Conservation (phyloP, 2,329 filamentous ascomycete species). For the Cyphellophora europaea region DNA sequence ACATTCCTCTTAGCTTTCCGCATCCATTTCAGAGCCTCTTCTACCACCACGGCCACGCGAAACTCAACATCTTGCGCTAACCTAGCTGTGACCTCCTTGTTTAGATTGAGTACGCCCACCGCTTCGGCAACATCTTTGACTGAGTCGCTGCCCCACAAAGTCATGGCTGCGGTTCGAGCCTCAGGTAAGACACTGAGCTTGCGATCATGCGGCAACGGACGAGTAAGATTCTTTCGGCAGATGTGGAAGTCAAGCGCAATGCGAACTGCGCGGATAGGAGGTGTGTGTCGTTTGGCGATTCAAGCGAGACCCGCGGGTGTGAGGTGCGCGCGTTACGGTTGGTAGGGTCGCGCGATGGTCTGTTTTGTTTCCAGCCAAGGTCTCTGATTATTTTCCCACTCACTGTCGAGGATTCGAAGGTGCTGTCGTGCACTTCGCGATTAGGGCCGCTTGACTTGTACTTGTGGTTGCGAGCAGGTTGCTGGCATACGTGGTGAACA, state of each 20-base stretch:
- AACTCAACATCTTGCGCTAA: constrained; percentile 93
- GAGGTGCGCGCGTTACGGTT: no score
- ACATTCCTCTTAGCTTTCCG: constrained; percentile 78
- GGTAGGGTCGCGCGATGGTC: no score
- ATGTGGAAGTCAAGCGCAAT: constrained; percentile 1
- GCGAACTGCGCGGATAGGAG: constrained; percentile 1
- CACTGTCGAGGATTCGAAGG: no score
- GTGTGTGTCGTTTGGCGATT: no score
- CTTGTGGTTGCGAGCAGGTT: no score
- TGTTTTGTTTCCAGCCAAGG: no score
- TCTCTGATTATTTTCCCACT: no score
- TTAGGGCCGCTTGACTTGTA: no score
- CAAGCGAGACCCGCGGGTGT: no score
- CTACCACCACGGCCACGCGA: constrained; percentile 82
- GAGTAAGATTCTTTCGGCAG: not conserved
- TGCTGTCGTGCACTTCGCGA: no score
- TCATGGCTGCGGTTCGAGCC: constrained; percentile 10
- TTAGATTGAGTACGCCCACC: constrained; percentile 72
- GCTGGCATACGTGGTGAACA: no score
- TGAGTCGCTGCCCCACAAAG: constrained; percentile 92
- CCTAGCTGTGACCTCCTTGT: constrained; percentile 77
- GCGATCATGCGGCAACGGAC: not conserved
- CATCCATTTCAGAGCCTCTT: constrained; percentile 95
- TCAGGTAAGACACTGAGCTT: not conserved
- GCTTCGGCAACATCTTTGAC: constrained; percentile 94